Evolutionary conservation across 768 basidiomycete genomes (phyloP), one percentile per base, ranked within the genome.

Genomic region (Nevesoporus exiguus): DNA sequence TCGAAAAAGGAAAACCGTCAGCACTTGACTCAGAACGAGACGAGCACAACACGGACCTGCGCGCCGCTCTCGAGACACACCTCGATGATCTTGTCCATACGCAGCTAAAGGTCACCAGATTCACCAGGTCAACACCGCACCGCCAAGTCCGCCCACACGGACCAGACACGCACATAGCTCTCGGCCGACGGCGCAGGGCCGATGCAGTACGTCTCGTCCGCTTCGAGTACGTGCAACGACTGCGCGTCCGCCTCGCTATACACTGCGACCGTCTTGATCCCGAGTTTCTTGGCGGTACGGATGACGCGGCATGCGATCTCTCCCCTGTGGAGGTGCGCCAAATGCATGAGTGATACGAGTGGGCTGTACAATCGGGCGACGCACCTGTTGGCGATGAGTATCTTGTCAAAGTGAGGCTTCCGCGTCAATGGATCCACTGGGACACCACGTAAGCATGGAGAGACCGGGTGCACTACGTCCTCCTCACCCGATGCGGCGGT

Each of bases 221-320:
- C 91, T 76, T 93, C 75, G 57, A 82, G 73, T 22, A 95, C 93
- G 68, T 98, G 95, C 55, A 95, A 68, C 0, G 91, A 80, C 64
- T 86, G 77, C 47, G 76, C 81, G 60, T 98, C 95, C 7, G 84
- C 91, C 44, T 95, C 91, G 56, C 89, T 92, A 66, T 88, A 97
- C 7, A 98, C 90, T 0, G 93, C 93, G 15, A 97, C 94, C 0
- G 91, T 93, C 77, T 81, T 86, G 67, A 97, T 87, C 0, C 95
- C 94, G 4, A 97, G 76, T 65, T 88, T 89, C 69, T 78, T 84
- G 3, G 92, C 91, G 0, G 94, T 96, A 24, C 90, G 85, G 51
- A 96, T 96, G 41, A 98, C 91, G 19, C 94, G 86, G 69, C 95
- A 97, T 6, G 94, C 93, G 58, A 98, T 98, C 72, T 98, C 94